Base-by-base conservation (phyloP, 176 grass and related monocot genomes). In the Ensete glaucum region DNA sequence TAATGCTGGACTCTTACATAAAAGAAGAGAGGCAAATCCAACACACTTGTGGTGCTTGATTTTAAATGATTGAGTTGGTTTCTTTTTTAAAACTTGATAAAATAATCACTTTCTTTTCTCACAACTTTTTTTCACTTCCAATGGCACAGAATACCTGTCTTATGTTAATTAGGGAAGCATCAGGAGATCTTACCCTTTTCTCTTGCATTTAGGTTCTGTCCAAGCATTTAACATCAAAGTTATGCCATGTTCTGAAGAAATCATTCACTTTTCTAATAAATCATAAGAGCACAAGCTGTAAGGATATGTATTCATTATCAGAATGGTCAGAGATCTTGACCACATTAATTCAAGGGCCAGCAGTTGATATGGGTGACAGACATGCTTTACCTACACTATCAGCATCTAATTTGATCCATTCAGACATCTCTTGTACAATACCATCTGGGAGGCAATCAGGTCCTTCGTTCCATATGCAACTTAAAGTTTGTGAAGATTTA, bases 161-260 rank as follows among this genome's bases (percentile, higher is more conserved):
- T 54, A 8, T 17, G 24, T 74, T 74, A 74, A 19, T 55, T 9
- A 29, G 27, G 43, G 53, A 16, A 29, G 23, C 53, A 16, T 56
- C 4, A 16, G 2, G 11, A 17, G 14, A 53, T 56, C 52, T 56
- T 74, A 56, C 21, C 9, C 12, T 66, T 77, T 51, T 50, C 23
- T 58, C 58, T 60, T 48, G 50, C 6, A 17, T 79, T 49, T 81
- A 98, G 94, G 90, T 85, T 16, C 71, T 98, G 71, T 81, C 85
- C 54, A 93, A 89, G 84, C 83, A 85, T 81, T 75, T 98, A 29
- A 64, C 75, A 76, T 89, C 86, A 82, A 89, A 82, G 78, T 82
- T 87, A 82, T 91, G 82, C 50, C 70, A 63, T 81, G 65, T 83
- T 82, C 63, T 93, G 73, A 91, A 91, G 81, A 86, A 84, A 79